phyloP scores from a whole-genome alignment of 164 flowering plant species.

The Warburgia ugandensis region DNA sequence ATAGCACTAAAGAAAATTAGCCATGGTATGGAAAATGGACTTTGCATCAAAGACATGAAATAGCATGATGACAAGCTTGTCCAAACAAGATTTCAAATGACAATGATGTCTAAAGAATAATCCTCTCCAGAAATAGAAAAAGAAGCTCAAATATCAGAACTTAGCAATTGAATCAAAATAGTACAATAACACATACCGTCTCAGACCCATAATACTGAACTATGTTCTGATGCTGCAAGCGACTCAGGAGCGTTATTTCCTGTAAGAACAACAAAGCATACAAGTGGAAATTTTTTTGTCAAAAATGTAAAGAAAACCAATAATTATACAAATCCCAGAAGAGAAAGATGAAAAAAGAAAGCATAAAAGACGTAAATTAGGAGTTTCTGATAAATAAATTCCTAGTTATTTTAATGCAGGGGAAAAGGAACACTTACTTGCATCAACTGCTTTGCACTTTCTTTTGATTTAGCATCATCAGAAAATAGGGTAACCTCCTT shows the following conservation, averaged over 20 bases:
- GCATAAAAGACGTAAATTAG: too few relatives aligned
- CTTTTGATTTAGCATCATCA: constrained; percentile 93
- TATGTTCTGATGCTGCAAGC: constrained; percentile 78
- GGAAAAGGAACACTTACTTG: constrained; percentile 71
- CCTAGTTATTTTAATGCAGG: too few relatives aligned
- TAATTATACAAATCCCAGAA: too few relatives aligned
- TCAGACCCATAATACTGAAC: constrained; percentile 91
- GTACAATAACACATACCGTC: constrained; percentile 41
- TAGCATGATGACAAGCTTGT: too few relatives aligned
- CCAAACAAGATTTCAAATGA: too few relatives aligned
- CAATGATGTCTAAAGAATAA: too few relatives aligned
- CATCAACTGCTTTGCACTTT: constrained; percentile 87
- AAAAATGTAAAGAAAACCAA: too few relatives aligned
- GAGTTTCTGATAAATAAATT: too few relatives aligned
- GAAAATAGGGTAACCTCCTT: constrained; percentile 87
- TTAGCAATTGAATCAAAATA: neutral
- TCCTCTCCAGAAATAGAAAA: neutral
- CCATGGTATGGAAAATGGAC: too few relatives aligned
- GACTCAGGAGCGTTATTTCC: constrained; percentile 81
- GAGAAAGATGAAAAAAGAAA: too few relatives aligned
- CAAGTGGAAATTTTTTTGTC: neutral
- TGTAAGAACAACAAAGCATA: constrained; percentile 15
- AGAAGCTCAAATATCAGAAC: neutral
- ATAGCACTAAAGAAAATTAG: too few relatives aligned
- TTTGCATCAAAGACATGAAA: too few relatives aligned